phyloP scores from a whole-genome alignment of 805 yeast genomes.

The Priceomyces carsonii region DNA sequence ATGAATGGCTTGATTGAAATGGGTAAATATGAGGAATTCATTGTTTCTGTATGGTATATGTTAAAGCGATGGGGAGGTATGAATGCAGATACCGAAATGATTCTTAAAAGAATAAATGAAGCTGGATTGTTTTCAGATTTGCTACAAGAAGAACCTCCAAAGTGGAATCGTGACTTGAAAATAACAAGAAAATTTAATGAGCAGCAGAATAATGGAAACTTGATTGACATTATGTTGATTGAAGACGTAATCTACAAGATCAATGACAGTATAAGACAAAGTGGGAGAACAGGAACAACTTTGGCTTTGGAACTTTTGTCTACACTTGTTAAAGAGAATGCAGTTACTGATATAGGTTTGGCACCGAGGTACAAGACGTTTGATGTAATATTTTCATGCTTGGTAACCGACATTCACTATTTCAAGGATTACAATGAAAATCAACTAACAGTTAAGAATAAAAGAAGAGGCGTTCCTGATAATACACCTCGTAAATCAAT shows the following conservation, averaged over 20 bases:
- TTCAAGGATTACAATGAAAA: constrained; percentile 29
- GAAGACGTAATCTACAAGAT: constrained; percentile 36
- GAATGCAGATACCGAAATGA: constrained; percentile 8
- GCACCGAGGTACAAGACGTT: constrained; percentile 27
- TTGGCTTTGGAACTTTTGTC: constrained; percentile 29
- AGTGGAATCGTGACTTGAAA: constrained; percentile 2
- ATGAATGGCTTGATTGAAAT: constrained; percentile 31
- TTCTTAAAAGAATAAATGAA: background rate
- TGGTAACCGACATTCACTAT: constrained; percentile 28
- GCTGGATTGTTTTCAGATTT: constrained; percentile 9
- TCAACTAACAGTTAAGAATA: constrained; percentile 12
- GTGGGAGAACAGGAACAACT: constrained; percentile 18
- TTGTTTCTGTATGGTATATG: constrained; percentile 31
- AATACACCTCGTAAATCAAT: constrained; percentile 28
- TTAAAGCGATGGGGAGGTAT: constrained; percentile 37
- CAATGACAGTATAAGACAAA: constrained; percentile 20
- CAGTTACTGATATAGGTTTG: constrained; percentile 18
- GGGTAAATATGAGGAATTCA: constrained; percentile 31
- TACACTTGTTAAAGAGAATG: constrained; percentile 16
- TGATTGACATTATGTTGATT: constrained; percentile 30
- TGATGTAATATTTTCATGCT: constrained; percentile 29
- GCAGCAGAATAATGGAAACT: background rate
- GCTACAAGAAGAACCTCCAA: too few species aligned
- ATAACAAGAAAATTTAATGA: constrained; percentile 1
- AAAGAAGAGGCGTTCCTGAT: constrained; percentile 15